Base-by-base conservation (phyloP, 2,329 filamentous ascomycete genomes). In the Pseudogymnoascus sp. region DNA sequence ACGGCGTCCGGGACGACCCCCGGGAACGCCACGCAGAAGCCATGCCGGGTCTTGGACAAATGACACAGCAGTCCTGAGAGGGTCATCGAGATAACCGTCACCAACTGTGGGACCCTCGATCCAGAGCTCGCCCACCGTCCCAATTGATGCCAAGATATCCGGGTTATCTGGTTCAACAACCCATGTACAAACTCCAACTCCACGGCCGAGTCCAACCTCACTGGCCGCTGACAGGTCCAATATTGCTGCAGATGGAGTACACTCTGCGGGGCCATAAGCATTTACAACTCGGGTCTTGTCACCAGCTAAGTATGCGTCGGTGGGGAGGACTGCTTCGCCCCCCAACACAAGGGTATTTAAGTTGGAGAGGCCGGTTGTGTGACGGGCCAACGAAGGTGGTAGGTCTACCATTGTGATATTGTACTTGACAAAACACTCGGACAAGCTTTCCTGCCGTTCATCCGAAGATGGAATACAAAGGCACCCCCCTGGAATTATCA, bases 141-240 rank as follows among this genome's bases (percentile, higher is more conserved):
- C 75, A n/a, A 71, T 55, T 5, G 74, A 71, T 14, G 69, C 66
- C 5, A 75, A 69, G n/a, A 43, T 71, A 37, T 77, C 68, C 18
- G 73, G 71, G 25, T 77, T 70, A 5, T 69, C 65, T 3, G 76
- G 74, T 58, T 80, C 73, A 5, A 77, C 72, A 23, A 81, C 66
- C 75, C 77, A 79, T 33, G 49, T 55, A 55, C 49, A 55, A 31
- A 55, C 49, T 11, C 49, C 49, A 7, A 37, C 35, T 33, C 49
- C 49, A 5, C 35, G 18, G 33, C 58, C 58, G 18, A 60, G 28
- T 8, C 37, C 43, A 35, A 59, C 58, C 16, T 60, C 31, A 55
- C 25, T 55, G 16, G 49, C 49, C 5, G 49, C 49, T 33, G 49
- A 55, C 28, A 55, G 11, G 28, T 55, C 49, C 18, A 55, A 55